phyloP scores from a whole-genome alignment of 331 rosid species.

The Erythrophleum ivorense region DNA sequence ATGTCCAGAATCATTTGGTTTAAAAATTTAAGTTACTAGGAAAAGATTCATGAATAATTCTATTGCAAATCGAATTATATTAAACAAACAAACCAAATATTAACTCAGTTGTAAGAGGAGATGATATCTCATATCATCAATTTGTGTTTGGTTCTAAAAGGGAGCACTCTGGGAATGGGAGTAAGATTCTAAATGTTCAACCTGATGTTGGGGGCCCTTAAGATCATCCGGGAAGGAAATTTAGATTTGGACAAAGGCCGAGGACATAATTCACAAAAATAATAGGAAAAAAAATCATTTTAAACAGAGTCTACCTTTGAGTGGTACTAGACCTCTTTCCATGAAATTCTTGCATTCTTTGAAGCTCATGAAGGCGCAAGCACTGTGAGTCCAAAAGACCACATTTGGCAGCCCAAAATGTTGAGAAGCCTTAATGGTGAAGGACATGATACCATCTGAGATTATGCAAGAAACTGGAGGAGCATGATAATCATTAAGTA shows the following conservation, averaged over 20 bases:
- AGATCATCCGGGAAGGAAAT: no score
- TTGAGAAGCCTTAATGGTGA: constrained; percentile 46
- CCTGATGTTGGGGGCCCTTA: no score
- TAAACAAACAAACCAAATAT: not conserved
- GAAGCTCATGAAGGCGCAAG: constrained; percentile 44
- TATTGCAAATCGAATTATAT: not conserved
- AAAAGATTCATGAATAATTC: not conserved
- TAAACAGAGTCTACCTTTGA: constrained; percentile 40
- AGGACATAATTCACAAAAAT: no score
- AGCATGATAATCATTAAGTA: constrained; percentile 11
- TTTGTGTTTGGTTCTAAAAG: no score
- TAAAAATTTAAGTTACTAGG: not conserved
- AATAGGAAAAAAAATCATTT: not conserved
- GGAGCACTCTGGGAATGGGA: no score
- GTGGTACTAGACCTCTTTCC: constrained; percentile 51
- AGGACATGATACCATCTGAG: constrained; percentile 55
- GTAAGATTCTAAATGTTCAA: no score
- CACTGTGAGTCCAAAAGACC: constrained; percentile 46
- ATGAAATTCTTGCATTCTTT: constrained; percentile 40
- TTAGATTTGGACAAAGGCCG: no score
- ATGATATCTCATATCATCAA: no score
- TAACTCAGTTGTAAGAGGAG: not conserved
- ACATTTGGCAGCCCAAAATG: constrained; percentile 45
- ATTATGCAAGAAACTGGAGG: constrained; percentile 50
- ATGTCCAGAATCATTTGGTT: not conserved